A percentile compares a stretch with the other conserved stretches of the same genome.
phyloP scores from a whole-genome alignment of 805 yeast genomes.

The Vanderwaltozyma verrucispora region DNA sequence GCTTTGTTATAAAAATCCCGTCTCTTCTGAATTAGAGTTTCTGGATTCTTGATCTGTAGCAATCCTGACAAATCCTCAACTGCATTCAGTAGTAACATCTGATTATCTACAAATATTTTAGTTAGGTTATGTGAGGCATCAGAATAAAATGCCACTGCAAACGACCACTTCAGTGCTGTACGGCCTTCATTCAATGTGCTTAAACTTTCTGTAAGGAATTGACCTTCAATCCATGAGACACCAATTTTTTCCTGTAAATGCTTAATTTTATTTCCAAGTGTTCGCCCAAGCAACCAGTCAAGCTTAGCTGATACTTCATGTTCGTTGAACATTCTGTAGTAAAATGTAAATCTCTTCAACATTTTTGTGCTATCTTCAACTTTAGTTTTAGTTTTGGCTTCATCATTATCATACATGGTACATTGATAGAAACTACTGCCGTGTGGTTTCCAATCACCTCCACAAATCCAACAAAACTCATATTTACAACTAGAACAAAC shows the following conservation, averaged over 20 bases:
- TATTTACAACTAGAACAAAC: conserved; percentile 63
- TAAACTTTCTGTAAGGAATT: conserved; percentile 68
- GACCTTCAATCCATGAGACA: conserved; percentile 80
- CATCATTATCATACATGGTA: conserved; percentile 42
- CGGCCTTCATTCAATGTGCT: conserved; percentile 56
- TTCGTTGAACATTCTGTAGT: conserved; percentile 59
- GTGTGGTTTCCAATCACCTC: conserved; percentile 66
- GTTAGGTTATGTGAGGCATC: conserved; percentile 41
- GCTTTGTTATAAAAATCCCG: conserved; percentile 31
- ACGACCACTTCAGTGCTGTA: conserved; percentile 81
- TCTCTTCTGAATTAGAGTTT: conserved; percentile 27
- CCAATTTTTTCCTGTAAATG: conserved; percentile 53
- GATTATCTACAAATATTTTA: conserved; percentile 60
- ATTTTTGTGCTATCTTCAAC: conserved; percentile 30
- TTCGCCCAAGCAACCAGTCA: conserved; percentile 53
- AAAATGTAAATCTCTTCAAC: conserved; percentile 58
- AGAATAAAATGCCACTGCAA: conserved; percentile 66
- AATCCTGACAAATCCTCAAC: conserved; percentile 61
- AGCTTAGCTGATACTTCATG: conserved; percentile 70
- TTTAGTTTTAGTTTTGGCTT: conserved; percentile 15
- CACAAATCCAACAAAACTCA: conserved; percentile 93
- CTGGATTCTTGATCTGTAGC: conserved; percentile 35
- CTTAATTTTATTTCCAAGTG: conserved; percentile 53
- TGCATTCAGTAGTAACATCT: conserved; percentile 48
- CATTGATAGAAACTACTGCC: conserved; percentile 58